These are phyloP conservation scores for Hyphopichia wangnamkhiaoensis DNA, from an alignment of 1,139 yeast species.

Conservation along the genomic window DNA sequence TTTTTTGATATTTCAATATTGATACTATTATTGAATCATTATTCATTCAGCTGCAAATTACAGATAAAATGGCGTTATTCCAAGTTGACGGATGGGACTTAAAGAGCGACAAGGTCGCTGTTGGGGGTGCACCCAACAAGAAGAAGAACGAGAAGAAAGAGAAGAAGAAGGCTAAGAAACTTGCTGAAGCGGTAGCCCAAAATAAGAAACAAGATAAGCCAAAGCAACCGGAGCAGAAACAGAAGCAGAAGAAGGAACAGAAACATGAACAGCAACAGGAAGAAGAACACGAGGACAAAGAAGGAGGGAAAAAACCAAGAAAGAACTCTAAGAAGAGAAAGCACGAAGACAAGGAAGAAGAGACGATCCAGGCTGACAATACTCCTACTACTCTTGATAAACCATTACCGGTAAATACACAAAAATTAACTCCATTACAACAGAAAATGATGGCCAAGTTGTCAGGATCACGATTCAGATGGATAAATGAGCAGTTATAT, in stretches of 20 bases:
- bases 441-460: conserved; percentile 94
- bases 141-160: conserved; percentile 34
- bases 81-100: conserved; percentile 84
- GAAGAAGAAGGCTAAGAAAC: conserved; percentile 21
- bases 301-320: conserved; percentile 7
- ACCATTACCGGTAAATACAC: conserved; percentile 22
- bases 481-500: conserved; percentile 95
- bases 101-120: conserved; percentile 52
- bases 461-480: conserved; percentile 92
- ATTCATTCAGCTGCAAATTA: too few species aligned
- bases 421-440: conserved; percentile 82
- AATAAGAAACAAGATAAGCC: conserved; percentile 5
- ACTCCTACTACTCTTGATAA: conserved; percentile 11
- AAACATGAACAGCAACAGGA: conserved; percentile 7
- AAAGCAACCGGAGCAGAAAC: conserved; percentile 12
- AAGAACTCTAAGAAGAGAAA: conserved; percentile 9
- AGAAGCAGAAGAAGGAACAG: conserved; percentile 10
- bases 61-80: conserved; percentile 61
- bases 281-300: conserved; percentile 8
- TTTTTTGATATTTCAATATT: too few species aligned
- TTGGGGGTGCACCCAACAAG: conserved; percentile 38
- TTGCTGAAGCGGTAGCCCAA: conserved; percentile 9
- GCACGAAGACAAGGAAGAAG: conserved; percentile 7
- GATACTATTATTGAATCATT: too few species aligned
- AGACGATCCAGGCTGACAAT: conserved; percentile 6